Evolutionary conservation across 139 green algal genomes (phyloP).

Genomic region (Desmodesmus armatus): DNA sequence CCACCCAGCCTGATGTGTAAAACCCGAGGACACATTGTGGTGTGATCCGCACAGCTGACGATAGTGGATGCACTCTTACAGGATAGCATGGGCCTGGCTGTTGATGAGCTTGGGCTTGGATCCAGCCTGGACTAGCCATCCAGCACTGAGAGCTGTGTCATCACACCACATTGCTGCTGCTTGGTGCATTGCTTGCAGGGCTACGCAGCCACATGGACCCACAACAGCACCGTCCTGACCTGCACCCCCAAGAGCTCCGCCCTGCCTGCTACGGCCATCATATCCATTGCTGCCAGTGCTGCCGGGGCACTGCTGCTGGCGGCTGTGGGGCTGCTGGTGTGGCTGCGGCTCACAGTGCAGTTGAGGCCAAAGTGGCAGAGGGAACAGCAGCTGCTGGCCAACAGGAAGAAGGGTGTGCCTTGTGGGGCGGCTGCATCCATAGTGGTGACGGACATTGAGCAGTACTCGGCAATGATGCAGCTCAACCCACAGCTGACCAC

Average conservation of each 20-base stretch:
- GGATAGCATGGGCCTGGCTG: too few species aligned
- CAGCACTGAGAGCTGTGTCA: not conserved
- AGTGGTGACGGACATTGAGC: conserved; percentile 35
- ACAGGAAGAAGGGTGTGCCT: conserved; percentile 1
- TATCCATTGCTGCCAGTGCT: not conserved
- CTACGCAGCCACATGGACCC: not conserved
- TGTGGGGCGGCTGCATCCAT: conserved; percentile 7
- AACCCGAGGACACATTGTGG: too few species aligned
- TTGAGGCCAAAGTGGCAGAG: conserved; percentile 29
- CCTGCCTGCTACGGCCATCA: not conserved
- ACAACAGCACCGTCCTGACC: not conserved
- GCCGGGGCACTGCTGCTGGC: conserved; percentile 13
- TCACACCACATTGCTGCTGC: not conserved
- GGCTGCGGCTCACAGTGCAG: conserved; percentile 41
- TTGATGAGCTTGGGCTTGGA: too few species aligned
- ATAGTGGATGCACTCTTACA: too few species aligned
- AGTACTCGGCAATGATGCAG: conserved; percentile 2
- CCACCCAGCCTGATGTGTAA: too few species aligned
- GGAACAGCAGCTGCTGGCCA: conserved; percentile 19
- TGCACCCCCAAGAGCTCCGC: not conserved
- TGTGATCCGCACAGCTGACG: too few species aligned
- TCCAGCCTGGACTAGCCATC: too few species aligned
- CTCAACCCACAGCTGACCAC: conserved; percentile 16
- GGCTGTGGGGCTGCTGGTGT: conserved; percentile 17
- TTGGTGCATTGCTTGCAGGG: not conserved